Conservation (phyloP, 108 stramenopile genomes). For the Nannochloropsis oceanica region DNA sequence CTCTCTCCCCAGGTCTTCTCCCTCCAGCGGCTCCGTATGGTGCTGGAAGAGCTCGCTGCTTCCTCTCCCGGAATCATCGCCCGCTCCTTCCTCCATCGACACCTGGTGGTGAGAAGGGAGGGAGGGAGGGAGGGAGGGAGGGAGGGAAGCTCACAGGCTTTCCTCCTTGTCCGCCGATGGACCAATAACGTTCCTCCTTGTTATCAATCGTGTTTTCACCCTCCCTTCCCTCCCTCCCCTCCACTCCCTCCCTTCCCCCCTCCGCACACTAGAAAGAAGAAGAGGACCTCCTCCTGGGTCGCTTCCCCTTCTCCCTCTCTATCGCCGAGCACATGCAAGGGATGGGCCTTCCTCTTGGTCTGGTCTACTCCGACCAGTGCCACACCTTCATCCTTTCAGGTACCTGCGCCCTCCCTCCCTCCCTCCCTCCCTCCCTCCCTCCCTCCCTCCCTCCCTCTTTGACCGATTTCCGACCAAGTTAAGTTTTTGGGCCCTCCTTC, state of each 20-base stretch:
- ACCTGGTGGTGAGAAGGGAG: not conserved
- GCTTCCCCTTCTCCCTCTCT: not conserved
- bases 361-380: not conserved
- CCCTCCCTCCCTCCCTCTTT: not conserved
- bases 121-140: no score
- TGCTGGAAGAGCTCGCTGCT: not conserved
- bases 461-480: no score
- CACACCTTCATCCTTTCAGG: not conserved
- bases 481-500: not conserved
- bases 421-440: not conserved
- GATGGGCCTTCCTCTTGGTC: not conserved
- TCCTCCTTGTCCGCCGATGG: no score
- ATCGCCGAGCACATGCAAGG: not conserved
- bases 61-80: not conserved
- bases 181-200: no score
- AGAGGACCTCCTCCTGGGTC: not conserved
- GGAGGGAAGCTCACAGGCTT: no score
- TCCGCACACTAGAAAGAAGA: not conserved
- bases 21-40: not conserved
- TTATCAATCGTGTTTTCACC: not conserved
- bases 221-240: not conserved
- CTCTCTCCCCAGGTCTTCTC: not conserved
- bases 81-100: not conserved
- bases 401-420: no score
- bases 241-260: not conserved